Percentiles rank a stretch among this genome's conserved stretches.
Evolutionary conservation across 2,329 filamentous ascomycete genomes (phyloP).

Genomic region (Pseudogymnoascus sp.): DNA sequence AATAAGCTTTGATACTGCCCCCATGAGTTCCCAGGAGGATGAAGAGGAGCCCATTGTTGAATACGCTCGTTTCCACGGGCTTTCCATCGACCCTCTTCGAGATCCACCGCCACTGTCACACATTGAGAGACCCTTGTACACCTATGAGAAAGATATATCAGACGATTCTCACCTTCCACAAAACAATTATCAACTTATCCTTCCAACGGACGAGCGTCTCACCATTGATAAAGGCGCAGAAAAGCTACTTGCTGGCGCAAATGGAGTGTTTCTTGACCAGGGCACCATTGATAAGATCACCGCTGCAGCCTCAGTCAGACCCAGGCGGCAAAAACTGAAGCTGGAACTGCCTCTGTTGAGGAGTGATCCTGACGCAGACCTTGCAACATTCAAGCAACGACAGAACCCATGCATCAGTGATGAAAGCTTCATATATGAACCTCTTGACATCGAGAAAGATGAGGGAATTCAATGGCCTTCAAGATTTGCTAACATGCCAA

Average conservation of each 20-base stretch:
- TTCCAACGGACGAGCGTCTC: conserved; percentile 20
- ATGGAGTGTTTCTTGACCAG: conserved; percentile 10
- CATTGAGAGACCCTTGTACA: conserved; percentile 13
- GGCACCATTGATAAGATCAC: conserved; percentile 11
- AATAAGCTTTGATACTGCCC: neutral
- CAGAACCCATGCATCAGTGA: conserved; percentile 22
- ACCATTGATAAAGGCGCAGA: conserved; percentile 19
- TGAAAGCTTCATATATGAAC: conserved; percentile 22
- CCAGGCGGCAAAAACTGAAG: conserved; percentile 10
- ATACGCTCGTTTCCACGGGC: conserved; percentile 23
- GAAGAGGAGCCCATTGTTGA: conserved; percentile 19
- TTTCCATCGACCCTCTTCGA: conserved; percentile 18
- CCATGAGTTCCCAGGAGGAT: neutral
- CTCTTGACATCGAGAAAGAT: conserved; percentile 20
- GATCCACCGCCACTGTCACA: conserved; percentile 15
- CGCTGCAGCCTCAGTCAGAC: conserved; percentile 10
- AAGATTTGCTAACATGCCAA: conserved; percentile 14
- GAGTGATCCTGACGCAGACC: conserved; percentile 23
- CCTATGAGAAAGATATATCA: neutral
- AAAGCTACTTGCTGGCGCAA: conserved; percentile 16
- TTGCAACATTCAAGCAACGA: conserved; percentile 19
- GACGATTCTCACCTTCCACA: conserved; percentile 16
- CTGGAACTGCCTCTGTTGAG: conserved; percentile 24
- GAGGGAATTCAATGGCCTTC: conserved; percentile 21
- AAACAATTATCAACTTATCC: conserved; percentile 10